Evolutionary conservation across 352 stramenopile genomes (phyloP).

Genomic region (Globisporangium cylindrosporum): DNA sequence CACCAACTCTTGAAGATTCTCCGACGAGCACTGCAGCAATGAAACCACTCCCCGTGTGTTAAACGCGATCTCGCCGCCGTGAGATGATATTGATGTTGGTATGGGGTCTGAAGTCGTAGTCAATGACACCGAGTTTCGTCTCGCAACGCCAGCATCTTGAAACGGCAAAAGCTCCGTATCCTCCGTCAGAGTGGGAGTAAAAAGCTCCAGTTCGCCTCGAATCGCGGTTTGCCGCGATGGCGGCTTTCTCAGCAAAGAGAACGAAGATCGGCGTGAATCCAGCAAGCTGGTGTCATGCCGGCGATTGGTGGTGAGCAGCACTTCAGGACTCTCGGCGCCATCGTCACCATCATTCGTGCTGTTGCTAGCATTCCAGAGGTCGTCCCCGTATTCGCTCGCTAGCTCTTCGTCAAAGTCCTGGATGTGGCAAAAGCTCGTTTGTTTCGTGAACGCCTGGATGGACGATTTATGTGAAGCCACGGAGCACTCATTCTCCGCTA

Average conservation of each 20-base stretch:
- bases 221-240: slow-evolving; percentile 35
- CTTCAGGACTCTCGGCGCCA: neutral
- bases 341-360: neutral
- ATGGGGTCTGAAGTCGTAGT: neutral
- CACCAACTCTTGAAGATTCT: slow-evolving; percentile 18
- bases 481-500: neutral
- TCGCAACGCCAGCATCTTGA: neutral
- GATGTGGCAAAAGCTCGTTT: slow-evolving; percentile 14
- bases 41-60: neutral
- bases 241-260: neutral
- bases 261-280: neutral
- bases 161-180: neutral
- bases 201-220: slow-evolving; percentile 26
- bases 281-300: neutral
- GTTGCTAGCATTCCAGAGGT: neutral
- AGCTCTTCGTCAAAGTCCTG: slow-evolving; percentile 7
- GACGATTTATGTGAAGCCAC: neutral
- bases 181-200: neutral
- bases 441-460: slow-evolving; percentile 1
- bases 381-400: neutral
- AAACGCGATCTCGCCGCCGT: neutral
- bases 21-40: slow-evolving; percentile 17
- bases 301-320: neutral
- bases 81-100: neutral
- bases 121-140: neutral